A percentile compares a stretch with the other conserved stretches of the same genome.
Conservation (phyloP, 352 stramenopile species). For the Peronospora tabacina region DNA sequence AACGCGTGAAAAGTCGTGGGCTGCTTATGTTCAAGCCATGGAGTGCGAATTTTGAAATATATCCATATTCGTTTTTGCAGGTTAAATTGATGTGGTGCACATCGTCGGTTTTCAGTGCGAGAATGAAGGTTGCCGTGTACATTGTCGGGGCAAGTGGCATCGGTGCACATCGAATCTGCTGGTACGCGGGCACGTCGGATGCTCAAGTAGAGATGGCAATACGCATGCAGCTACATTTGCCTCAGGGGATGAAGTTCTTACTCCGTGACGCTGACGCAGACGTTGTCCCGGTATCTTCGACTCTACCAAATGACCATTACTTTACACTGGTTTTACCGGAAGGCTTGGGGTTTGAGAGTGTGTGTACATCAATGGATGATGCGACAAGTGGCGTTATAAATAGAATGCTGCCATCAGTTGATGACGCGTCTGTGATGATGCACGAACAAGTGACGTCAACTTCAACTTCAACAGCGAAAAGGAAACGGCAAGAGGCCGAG, state of each 20-base stretch:
- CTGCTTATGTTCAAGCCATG: no score
- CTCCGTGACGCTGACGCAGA: conserved; percentile 41
- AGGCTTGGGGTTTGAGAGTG: neutral
- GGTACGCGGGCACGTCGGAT: conserved; percentile 52
- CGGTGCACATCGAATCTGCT: conserved; percentile 34
- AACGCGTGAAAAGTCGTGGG: no score
- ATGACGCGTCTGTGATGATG: conserved; percentile 5
- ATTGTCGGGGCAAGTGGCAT: conserved; percentile 7
- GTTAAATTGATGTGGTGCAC: conserved; percentile 13
- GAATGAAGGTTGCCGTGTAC: conserved; percentile 29
- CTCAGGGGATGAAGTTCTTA: conserved; percentile 23
- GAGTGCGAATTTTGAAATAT: conserved; percentile 4
- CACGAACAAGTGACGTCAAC: conserved; percentile 11
- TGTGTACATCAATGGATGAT: neutral
- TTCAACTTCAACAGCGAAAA: conserved; percentile 10
- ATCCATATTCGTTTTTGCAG: no score
- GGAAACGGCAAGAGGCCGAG: conserved; percentile 13
- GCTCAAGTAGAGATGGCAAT: conserved; percentile 35
- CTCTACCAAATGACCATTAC: conserved; percentile 27
- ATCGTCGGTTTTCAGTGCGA: conserved; percentile 4
- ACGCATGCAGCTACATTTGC: conserved; percentile 32
- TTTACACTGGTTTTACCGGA: conserved; percentile 29
- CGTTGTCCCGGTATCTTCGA: conserved; percentile 33
- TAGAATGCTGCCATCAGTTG: conserved; percentile 4
- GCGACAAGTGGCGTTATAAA: neutral